Evolutionary conservation across 108 stramenopile genomes (phyloP), one percentile per base, ranked within the genome.

Genomic region (Cylindrotheca closterium): DNA sequence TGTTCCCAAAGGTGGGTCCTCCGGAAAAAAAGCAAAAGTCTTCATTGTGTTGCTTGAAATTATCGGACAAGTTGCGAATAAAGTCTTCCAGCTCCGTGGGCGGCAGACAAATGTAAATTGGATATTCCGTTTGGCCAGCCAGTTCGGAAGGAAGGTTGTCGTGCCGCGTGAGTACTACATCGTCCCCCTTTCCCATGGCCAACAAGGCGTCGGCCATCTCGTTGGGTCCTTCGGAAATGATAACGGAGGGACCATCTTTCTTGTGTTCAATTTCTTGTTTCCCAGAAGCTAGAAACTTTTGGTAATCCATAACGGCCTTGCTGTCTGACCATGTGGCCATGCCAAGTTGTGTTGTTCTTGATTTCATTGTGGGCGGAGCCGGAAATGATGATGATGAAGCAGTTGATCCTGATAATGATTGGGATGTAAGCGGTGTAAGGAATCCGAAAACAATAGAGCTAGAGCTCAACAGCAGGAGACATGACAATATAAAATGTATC

Each of bases 1-100:
- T 85, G 29, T 80, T 82, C 29, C 91, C 91, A 57, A 73, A 87
- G 22, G 78, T 30, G 49, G 76, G 71, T 19, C 88, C 85, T 32
- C 91, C 91, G 0, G 79, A 78, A 79, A 92, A 84, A 68, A 92
- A 92, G 4, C 85, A 75, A 60, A 92, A 88, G 67, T 92, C 86
- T 7, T 85, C 81, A 0, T 59, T 54, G 0, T 79, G 71, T 2
- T 63, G 67, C 46, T 76, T 74, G 70, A 80, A 86, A 10, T 65
- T 70, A 1, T 77, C 83, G 33, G 72, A 57, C 32, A 92, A 63
- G 51, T 79, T 87, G 25, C 65, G 62, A 37, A 92, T 55, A 57
- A 92, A 89, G 24, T 73, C 57, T 50, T 64, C 65, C 18, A 92
- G 48, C 47, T 87, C 68, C 30, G 74, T 77, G 0, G 91, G 86